Evolutionary conservation across 805 yeast genomes (phyloP).

Genomic region (Sungouiozyma ichnusensis): DNA sequence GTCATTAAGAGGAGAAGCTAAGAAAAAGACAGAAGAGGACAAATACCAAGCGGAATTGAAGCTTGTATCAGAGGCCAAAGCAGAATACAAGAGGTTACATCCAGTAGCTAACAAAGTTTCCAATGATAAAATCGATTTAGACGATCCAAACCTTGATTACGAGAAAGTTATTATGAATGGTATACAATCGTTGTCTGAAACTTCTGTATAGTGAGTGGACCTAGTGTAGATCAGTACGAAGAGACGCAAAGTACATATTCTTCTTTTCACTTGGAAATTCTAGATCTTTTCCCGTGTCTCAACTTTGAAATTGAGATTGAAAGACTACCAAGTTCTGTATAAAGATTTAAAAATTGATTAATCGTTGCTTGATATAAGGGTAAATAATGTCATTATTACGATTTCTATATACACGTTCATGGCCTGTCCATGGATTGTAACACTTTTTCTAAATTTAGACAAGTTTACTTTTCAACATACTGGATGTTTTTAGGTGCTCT

Average conservation of each 20-base stretch:
- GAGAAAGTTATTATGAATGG: constrained; percentile 59
- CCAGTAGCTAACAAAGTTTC: constrained; percentile 34
- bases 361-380: background rate
- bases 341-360: background rate
- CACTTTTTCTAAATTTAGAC: too few relatives aligned
- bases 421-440: too few relatives aligned
- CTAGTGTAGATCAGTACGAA: background rate
- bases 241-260: constrained; percentile 5
- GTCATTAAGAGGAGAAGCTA: constrained; percentile 50
- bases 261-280: background rate
- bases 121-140: constrained; percentile 54
- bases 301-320: too few relatives aligned
- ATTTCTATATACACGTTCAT: too few relatives aligned
- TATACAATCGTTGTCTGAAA: constrained; percentile 37
- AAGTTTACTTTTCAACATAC: background rate
- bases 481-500: constrained; percentile 35
- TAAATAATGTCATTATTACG: too few relatives aligned
- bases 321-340: background rate
- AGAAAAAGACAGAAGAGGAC: constrained; percentile 44
- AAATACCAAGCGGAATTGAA: constrained; percentile 57
- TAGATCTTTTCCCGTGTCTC: too few relatives aligned
- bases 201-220: background rate
- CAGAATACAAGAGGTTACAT: constrained; percentile 65
- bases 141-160: constrained; percentile 84
- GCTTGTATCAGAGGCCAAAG: constrained; percentile 80